Conservation (phyloP, 306 rosid species). For the Glycine soja region DNA sequence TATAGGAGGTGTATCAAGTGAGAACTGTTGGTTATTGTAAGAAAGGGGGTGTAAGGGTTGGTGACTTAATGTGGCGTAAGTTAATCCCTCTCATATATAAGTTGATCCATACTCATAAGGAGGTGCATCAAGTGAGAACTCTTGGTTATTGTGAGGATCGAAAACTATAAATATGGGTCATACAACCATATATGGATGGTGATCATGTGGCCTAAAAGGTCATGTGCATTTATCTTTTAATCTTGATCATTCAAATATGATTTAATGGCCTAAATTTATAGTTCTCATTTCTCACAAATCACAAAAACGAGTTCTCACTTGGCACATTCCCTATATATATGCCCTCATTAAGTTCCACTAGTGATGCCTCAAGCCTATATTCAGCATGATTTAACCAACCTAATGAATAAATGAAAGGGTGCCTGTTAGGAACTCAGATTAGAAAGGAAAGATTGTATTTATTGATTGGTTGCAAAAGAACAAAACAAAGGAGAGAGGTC, state of each 20-base stretch:
- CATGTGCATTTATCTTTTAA: background rate
- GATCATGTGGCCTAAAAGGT: background rate
- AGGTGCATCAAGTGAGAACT: background rate
- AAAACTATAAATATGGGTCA: background rate
- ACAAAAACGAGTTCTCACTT: background rate
- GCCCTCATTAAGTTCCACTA: constrained; percentile 14
- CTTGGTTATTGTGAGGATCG: background rate
- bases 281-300: background rate
- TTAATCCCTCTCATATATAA: background rate
- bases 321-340: background rate
- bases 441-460: background rate
- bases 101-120: background rate
- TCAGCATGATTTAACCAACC: constrained; percentile 32
- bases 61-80: background rate
- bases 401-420: background rate
- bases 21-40: background rate
- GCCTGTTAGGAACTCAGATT: background rate
- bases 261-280: background rate
- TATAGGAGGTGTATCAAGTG: background rate
- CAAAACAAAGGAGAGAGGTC: background rate
- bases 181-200: no score
- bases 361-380: background rate
- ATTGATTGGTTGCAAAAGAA: background rate
- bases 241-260: background rate
- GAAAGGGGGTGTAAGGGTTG: background rate